Conservation (phyloP, 805 yeast species). For the Metschnikowia arizonensis region DNA sequence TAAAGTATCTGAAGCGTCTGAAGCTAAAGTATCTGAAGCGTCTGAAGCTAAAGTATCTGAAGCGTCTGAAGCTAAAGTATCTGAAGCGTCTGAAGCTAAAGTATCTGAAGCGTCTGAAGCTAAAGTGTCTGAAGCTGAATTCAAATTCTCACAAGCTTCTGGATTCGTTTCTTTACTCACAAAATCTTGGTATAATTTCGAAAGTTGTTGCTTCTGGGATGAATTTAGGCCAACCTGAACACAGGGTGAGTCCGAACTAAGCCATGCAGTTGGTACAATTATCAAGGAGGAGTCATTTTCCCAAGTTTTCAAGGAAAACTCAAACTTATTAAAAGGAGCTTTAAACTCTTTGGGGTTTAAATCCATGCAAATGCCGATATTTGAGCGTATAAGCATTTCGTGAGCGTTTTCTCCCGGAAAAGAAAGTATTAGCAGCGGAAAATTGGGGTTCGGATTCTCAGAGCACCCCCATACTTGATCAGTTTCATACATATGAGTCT, state of each 20-base stretch:
- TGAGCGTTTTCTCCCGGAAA: conserved; percentile 20
- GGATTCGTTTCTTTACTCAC: too few species aligned
- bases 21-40: too few species aligned
- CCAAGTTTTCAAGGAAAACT: conserved; percentile 57
- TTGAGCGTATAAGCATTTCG: conserved; percentile 26
- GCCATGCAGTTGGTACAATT: conserved; percentile 86
- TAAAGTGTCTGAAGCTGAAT: too few species aligned
- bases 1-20: too few species aligned
- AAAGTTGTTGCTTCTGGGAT: not conserved
- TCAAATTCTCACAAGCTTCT: too few species aligned
- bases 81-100: too few species aligned
- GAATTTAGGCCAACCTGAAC: conserved; percentile 16
- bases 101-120: too few species aligned
- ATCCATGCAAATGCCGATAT: conserved; percentile 93
- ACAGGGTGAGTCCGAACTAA: conserved; percentile 49
- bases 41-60: too few species aligned
- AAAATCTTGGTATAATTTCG: not conserved
- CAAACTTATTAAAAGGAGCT: conserved; percentile 73
- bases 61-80: too few species aligned
- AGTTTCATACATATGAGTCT: conserved; percentile 70
- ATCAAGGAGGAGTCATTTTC: conserved; percentile 50
- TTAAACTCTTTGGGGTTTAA: conserved; percentile 79
- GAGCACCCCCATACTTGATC: conserved; percentile 78
- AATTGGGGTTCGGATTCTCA: conserved; percentile 59
- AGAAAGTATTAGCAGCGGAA: conserved; percentile 46